Evolutionary conservation across 2,329 filamentous ascomycete species (phyloP), one percentile per base, ranked within the genome.

Genomic region (Scopulariopsis brevicaulis): DNA sequence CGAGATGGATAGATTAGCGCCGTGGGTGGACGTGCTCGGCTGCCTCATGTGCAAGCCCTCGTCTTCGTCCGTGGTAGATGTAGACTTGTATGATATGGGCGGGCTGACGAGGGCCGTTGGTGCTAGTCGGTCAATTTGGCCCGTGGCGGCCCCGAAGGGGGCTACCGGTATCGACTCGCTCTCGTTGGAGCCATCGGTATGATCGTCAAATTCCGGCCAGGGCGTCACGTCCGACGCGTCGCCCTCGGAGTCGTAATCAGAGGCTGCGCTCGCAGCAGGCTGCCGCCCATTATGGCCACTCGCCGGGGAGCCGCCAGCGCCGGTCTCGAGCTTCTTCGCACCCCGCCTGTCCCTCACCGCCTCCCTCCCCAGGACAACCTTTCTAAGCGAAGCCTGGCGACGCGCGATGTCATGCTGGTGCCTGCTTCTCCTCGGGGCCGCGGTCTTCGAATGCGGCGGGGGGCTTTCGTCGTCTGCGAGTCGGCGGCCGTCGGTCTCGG

Each of bases 21-120:
- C 70, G 61, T 73, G 62, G 28, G 75, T 69, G 20, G 75, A 74
- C 11, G 75, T 73, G 48, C 67, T 74, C 59, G 72, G 74, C 35
- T 68, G 67, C 2, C 80, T 75, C 59, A 92, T 85, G 43, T 86
- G 84, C 34, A 90, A 73, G 18, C 82, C 72, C 55, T 95, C 90
- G 61, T 96, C 90, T 60, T 96, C 90, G 67, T 95, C 89, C 1
- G 89, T 95, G 3, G 88, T 91, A 11, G 66, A 68, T 11, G 65
- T 68, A 28, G 86, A 89, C 43, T 85, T 81, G 66, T 88, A 81
- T 15, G 81, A 79, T 59, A 83, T 76, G 22, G 77, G 76, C 37
- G 82, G 79, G 64, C 78, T 82, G 32, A 55, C 18, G n/a, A 51
- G 50, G n/a, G 53, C 34, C 34, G 24, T 43, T 20, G 25, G 53